Evolutionary conservation across 2,329 filamentous ascomycete species (phyloP), one percentile per base, ranked within the genome.

Genomic region (Alternaria ventricosa): DNA sequence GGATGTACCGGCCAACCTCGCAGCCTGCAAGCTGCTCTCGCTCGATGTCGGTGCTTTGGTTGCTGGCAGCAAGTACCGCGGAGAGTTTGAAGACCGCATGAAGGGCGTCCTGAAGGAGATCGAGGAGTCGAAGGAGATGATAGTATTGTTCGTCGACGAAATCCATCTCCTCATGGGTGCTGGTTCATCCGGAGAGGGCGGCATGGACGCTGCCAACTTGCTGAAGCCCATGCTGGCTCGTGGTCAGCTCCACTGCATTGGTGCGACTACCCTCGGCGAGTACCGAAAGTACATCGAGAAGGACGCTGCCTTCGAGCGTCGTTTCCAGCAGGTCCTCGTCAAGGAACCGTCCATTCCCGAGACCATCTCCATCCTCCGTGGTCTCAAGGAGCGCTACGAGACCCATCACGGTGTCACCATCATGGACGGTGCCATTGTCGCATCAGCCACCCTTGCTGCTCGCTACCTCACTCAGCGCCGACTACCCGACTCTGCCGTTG

Each of bases 241-340:
- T 77, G 96, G 96, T 57, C 95, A 98, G 80, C 86, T 99, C 63
- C 96, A 99, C 86, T 99, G 96, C 77, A 98, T 99, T 68, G 96
- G 96, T 80, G 96, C 96, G 6, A 99, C 96, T 2, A 99, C 96
- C 2, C 87, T 99, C 62, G 89, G 90, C 65, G 96, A 99, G 80
- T 99, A 99, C 82, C 89, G 96, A 76, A 99, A 99, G 81, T 98
- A 99, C 82, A 97, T 99, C 68, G 96, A 99, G 81, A 99, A 99
- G 83, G 96, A 99, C 75, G 92, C 93, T 49, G 96, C 96, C 50
- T 99, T 99, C 79, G 96, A 99, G 82, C 93, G 96, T 81, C 92
- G 96, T 80, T 99, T 99, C 87, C 96, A 99, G 80, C 96, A 99
- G 81, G 96, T 99, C 43, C 82, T 99, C 47, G 95, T 98, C 79